Evolutionary conservation across 805 yeast genomes (phyloP), one percentile per base, ranked within the genome.

Genomic region (Peterozyma toletana): DNA sequence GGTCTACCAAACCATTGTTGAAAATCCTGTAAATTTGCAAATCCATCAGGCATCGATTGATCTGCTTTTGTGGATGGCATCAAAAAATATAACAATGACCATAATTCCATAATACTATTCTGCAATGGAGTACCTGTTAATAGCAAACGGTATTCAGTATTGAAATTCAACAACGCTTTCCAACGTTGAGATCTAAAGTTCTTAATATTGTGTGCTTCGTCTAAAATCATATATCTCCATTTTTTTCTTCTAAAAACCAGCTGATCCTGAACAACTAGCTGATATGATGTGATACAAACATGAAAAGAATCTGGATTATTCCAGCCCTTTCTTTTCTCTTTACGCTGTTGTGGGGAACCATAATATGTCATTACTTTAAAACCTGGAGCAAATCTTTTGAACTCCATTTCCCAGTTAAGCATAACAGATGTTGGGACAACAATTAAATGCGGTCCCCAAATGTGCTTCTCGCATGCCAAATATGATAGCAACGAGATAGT

Each of bases 1-100:
- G 99, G 99, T 48, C 82, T 78, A n/a, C 97, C 96, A 63, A 93
- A 93, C 99, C 99, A 93, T 51, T 86, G 95, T 56, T 93, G 99
- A 61, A 93, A 93, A 56, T 93, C 96, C 50, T 87, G 93, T 47
- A 93, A 69, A 55, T 91, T 89, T 1, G 99, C 98, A 75, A 93
- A 93, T 2, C 98, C 99, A 41, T 84, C 90, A 0, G 96, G 91
- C 89, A 87, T 83, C 11, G 83, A 75, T 50, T 82, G 84, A 39
- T 64, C 70, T 1, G 76, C 79, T 43, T 80, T 80, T 0, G 88
- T 71, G 1, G 95, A 84, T 0, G 99, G 99, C 99, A 93, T 93
- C 56, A 93, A 68, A 58, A 93, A 93, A 60, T 93, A 93, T 18
- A 93, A 69, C 53, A 93, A 68, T 0, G 99, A 93, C 99, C 99